Percentiles rank a stretch among this genome's conserved stretches.
These are phyloP conservation scores for Pseudogymnoascus sp. DNA, from an alignment of 2,329 filamentous ascomycete species.

Conservation along the genomic window DNA sequence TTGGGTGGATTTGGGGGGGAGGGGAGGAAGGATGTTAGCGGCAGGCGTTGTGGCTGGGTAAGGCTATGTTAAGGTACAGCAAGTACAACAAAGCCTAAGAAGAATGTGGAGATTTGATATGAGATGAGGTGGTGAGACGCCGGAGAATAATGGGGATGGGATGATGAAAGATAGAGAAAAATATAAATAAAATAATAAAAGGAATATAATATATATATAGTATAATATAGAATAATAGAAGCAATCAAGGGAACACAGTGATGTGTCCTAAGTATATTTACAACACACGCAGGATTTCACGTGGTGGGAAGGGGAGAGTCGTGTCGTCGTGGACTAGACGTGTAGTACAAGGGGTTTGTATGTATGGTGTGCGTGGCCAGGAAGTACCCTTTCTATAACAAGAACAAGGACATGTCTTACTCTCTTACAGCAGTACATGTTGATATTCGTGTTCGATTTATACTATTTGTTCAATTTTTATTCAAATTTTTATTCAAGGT, in stretches of 20 bases:
- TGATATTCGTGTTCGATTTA: neutral
- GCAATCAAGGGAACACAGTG: neutral
- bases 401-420: neutral
- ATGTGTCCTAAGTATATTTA: neutral
- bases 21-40: neutral
- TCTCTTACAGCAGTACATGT: neutral
- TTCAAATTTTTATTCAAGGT: neutral
- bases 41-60: neutral
- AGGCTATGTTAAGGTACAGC: constrained; percentile 5
- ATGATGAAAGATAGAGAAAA: neutral
- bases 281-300: neutral
- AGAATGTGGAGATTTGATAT: neutral
- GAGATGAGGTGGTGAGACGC: neutral
- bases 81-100: neutral
- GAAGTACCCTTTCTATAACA: neutral
- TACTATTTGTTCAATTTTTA: neutral
- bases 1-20: neutral
- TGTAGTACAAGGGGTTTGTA: neutral
- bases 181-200: neutral
- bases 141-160: neutral
- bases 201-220: neutral
- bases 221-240: neutral
- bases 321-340: neutral
- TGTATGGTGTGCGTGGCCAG: neutral
- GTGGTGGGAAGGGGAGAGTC: neutral